phyloP scores from a whole-genome alignment of 2,329 filamentous ascomycete genomes.

The Corniculantispora saksenae region DNA sequence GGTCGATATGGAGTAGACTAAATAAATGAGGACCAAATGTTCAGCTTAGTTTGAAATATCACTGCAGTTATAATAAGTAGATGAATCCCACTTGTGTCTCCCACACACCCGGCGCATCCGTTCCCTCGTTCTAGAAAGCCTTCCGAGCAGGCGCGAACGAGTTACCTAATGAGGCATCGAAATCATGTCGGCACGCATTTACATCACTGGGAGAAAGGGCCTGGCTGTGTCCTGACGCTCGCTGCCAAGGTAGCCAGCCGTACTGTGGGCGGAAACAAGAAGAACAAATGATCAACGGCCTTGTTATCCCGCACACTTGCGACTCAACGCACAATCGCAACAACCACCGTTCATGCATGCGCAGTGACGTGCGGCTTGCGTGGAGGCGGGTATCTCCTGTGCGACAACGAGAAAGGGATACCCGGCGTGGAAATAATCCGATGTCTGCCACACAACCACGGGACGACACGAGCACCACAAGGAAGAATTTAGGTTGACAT shows the following conservation, averaged over 20 bases:
- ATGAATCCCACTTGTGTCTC: no score
- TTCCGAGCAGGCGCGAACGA: not conserved
- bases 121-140: not conserved
- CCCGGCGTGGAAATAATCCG: conserved; percentile 4
- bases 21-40: not conserved
- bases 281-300: no score
- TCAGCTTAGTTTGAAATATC: not conserved
- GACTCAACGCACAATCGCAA: not conserved
- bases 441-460: not conserved
- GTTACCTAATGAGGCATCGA: not conserved
- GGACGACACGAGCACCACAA: not conserved
- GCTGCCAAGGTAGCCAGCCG: not conserved
- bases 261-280: not conserved
- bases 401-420: not conserved
- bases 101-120: not conserved
- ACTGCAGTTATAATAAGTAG: not conserved
- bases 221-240: no score
- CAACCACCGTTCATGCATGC: conserved; percentile 2
- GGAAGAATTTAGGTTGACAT: not conserved
- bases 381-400: not conserved
- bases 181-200: no score
- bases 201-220: no score
- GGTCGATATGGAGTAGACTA: no score
- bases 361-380: not conserved
- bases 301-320: no score